Evolutionary conservation across 257 asterid species (phyloP).

Genomic region (Capsicum rhomboideum): DNA sequence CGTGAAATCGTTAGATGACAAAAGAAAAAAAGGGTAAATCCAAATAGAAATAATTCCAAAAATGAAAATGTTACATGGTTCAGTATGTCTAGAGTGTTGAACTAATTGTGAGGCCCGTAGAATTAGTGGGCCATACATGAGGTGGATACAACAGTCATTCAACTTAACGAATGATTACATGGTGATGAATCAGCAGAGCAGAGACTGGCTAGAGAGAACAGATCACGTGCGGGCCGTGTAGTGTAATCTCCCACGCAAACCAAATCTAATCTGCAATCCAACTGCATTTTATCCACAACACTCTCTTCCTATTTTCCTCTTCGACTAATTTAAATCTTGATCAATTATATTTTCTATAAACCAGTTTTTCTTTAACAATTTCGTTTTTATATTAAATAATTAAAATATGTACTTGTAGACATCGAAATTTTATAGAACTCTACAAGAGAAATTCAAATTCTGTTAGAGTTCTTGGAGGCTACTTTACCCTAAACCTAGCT

Average conservation of each 20-base stretch:
- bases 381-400: no score
- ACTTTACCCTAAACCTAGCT: no score
- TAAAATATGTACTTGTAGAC: no score
- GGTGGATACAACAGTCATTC: not conserved
- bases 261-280: conserved; percentile 5
- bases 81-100: no score
- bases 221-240: conserved; percentile 3
- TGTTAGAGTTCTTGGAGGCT: no score
- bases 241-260: conserved; percentile 9
- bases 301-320: not conserved
- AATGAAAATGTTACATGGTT: no score
- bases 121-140: not conserved
- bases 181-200: not conserved
- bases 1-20: no score
- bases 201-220: not conserved
- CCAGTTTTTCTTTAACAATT: not conserved
- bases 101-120: no score
- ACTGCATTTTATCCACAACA: not conserved
- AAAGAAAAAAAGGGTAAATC: no score
- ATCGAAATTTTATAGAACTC: no score
- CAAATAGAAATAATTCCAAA: no score
- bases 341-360: not conserved
- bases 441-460: no score
- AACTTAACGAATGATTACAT: not conserved
- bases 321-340: not conserved